phyloP scores from a whole-genome alignment of 2,329 filamentous ascomycete genomes.

The Microascus cirrosus region DNA sequence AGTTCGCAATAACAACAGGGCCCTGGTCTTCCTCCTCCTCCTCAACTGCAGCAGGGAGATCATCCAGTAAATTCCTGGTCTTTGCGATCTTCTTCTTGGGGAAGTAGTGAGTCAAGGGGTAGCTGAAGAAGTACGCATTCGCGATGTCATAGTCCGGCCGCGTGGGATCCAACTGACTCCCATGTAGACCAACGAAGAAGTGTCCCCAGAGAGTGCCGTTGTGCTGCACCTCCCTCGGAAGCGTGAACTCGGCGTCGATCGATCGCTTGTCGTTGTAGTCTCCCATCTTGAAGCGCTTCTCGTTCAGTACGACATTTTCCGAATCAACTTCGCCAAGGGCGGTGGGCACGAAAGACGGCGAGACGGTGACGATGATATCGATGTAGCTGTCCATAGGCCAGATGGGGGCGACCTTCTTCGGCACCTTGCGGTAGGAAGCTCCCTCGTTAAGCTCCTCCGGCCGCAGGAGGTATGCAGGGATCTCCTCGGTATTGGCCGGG shows the following conservation, averaged over 20 bases:
- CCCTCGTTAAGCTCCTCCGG: conserved; percentile 49
- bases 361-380: conserved; percentile 79
- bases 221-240: conserved; percentile 72
- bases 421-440: conserved; percentile 52
- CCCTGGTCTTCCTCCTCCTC: conserved; percentile 47
- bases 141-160: conserved; percentile 59
- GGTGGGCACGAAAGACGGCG: conserved; percentile 58
- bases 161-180: conserved; percentile 65
- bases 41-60: conserved; percentile 22
- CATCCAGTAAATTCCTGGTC: conserved; percentile 73
- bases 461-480: conserved; percentile 55
- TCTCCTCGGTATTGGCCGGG: conserved; percentile 39
- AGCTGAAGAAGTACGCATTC: conserved; percentile 72
- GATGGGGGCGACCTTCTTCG: conserved; percentile 68
- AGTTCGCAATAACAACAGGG: conserved; percentile 61
- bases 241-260: conserved; percentile 63
- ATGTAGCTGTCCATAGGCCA: conserved; percentile 72
- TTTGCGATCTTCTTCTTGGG: conserved; percentile 84
- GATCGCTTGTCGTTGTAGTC: conserved; percentile 70
- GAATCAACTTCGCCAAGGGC: conserved; percentile 53
- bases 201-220: conserved; percentile 94
- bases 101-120: conserved; percentile 80
- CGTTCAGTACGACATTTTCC: conserved; percentile 64
- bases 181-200: conserved; percentile 75
- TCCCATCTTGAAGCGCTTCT: conserved; percentile 69